phyloP scores from a whole-genome alignment of 1,284 basidiomycete genomes.

The Pseudozyma sp. region DNA sequence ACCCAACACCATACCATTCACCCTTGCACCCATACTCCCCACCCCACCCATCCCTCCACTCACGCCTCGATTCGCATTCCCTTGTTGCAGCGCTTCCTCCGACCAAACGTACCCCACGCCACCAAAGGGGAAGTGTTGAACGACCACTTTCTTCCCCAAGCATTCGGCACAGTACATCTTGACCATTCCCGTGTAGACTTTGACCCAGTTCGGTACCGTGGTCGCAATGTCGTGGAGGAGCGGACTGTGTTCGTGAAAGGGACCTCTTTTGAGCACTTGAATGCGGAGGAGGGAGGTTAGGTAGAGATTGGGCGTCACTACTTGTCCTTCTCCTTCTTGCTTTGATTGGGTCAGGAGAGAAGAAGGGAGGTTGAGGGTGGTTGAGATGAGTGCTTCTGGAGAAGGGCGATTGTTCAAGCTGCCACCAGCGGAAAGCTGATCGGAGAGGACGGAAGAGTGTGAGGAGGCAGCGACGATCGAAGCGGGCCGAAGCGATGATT shows the following conservation, averaged over 20 bases:
- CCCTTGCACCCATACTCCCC: not conserved
- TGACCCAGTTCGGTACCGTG: constrained; percentile 86
- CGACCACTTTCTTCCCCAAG: constrained; percentile 93
- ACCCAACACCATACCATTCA: constrained; percentile 27
- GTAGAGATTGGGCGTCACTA: constrained; percentile 62
- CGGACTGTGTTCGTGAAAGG: constrained; percentile 72
- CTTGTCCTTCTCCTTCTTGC: not conserved
- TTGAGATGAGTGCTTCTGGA: constrained; percentile 18
- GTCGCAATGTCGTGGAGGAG: constrained; percentile 86
- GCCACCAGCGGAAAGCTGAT: not conserved
- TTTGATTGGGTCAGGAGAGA: constrained; percentile 8
- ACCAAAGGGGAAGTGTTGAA: constrained; percentile 92
- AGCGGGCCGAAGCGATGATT: constrained; percentile 14
- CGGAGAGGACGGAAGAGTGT: constrained; percentile 9
- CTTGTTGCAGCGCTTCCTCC: constrained; percentile 4
- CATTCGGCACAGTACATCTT: constrained; percentile 99
- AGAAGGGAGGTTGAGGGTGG: not conserved
- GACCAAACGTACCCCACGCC: constrained; percentile 54
- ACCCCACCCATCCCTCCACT: not conserved
- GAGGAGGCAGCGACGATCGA: constrained; percentile 19
- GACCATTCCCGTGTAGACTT: constrained; percentile 87
- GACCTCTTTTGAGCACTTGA: constrained; percentile 55
- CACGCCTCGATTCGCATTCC: not conserved
- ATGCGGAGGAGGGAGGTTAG: constrained; percentile 76
- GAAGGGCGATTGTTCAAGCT: too few relatives aligned